Evolutionary conservation across 2,329 filamentous ascomycete genomes (phyloP).

Genomic region (Rutstroemia sp.): DNA sequence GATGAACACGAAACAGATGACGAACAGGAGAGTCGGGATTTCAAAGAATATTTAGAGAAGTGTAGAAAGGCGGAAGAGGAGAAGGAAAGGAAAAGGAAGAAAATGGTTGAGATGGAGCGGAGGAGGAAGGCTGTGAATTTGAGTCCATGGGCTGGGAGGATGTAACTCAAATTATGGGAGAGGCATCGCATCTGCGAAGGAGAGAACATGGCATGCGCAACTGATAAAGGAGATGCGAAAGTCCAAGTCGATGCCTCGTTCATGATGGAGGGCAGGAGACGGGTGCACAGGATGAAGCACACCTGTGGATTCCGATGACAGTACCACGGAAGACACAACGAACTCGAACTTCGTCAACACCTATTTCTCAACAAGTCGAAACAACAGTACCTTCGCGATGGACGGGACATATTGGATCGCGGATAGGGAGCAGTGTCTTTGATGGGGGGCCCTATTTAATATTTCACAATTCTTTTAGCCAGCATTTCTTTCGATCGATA

Average conservation of each 20-base stretch:
- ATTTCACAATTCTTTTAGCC: neutral
- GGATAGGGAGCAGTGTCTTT: too few species aligned
- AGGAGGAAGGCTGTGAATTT: conserved; percentile 38
- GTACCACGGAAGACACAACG: too few species aligned
- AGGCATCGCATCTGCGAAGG: neutral
- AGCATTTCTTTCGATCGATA: neutral
- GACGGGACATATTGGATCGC: too few species aligned
- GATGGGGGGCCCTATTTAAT: neutral
- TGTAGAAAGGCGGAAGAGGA: conserved; percentile 2
- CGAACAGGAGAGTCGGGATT: neutral
- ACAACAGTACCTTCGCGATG: too few species aligned
- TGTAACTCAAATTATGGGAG: neutral
- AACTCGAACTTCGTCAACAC: too few species aligned
- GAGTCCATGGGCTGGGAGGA: conserved; percentile 14
- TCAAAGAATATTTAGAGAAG: conserved; percentile 7
- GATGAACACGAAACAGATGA: neutral
- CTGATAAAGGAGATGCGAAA: too few species aligned
- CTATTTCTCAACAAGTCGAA: too few species aligned
- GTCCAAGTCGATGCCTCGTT: too few species aligned
- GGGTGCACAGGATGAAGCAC: too few species aligned
- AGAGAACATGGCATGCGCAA: too few species aligned
- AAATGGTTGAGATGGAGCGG: conserved; percentile 30
- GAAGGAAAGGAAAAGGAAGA: conserved; percentile 22
- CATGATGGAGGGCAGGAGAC: too few species aligned
- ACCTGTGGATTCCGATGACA: too few species aligned